Evolutionary conservation across 2,329 filamentous ascomycete species (phyloP).

Genomic region (Zarea fungicola): DNA sequence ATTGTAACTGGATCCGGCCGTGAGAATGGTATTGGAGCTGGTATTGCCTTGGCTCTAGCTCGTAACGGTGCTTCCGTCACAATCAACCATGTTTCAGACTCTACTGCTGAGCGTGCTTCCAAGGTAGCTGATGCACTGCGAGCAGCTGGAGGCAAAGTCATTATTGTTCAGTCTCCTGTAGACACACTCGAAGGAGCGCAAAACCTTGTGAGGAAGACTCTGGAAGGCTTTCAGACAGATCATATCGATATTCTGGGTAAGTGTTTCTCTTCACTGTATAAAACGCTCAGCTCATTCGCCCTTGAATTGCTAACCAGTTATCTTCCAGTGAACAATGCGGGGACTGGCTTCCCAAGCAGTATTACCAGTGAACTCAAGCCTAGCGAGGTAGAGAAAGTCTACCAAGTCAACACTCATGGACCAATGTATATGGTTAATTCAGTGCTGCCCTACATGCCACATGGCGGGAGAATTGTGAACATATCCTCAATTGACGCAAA

Average conservation of each 20-base stretch:
- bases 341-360: constrained; percentile 16
- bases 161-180: constrained; percentile 30
- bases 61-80: constrained; percentile 36
- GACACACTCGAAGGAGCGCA: constrained; percentile 26
- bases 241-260: constrained; percentile 38
- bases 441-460: constrained; percentile 30
- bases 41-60: constrained; percentile 34
- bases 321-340: constrained; percentile 34
- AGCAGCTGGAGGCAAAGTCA: constrained; percentile 24
- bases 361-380: constrained; percentile 19
- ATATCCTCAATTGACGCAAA: constrained; percentile 19
- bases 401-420: constrained; percentile 30
- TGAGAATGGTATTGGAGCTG: constrained; percentile 40
- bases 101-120: constrained; percentile 24
- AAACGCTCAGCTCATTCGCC: not conserved
- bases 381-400: constrained; percentile 24
- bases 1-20: constrained; percentile 41
- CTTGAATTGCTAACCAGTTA: not conserved
- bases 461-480: constrained; percentile 24
- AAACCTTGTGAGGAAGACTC: constrained; percentile 29
- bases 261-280: not conserved
- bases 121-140: constrained; percentile 24
- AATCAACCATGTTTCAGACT: constrained; percentile 36
- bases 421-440: constrained; percentile 31
- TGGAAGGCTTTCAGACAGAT: constrained; percentile 28